Conservation (phyloP, 1,139 yeast species). For the Hyphopichia fennica region DNA sequence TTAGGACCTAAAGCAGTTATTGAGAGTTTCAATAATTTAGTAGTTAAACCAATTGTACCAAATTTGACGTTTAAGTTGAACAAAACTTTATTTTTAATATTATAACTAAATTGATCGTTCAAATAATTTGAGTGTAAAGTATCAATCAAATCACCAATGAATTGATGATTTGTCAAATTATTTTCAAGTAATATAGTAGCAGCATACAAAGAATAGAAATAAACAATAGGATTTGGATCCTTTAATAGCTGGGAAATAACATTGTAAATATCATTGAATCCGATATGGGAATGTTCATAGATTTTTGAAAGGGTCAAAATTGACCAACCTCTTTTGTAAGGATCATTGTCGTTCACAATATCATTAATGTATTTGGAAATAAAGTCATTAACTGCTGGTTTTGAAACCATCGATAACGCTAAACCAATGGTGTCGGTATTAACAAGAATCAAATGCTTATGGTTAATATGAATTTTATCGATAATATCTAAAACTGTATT, state of each 20-base stretch:
- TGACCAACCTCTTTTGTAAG: slow-evolving; percentile 65
- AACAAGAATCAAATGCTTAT: slow-evolving; percentile 41
- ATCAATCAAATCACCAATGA: slow-evolving; percentile 47
- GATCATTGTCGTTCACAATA: slow-evolving; percentile 52
- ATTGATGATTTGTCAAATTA: slow-evolving; percentile 51
- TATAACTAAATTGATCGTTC: slow-evolving; percentile 48
- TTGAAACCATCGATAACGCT: slow-evolving; percentile 43
- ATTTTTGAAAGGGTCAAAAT: slow-evolving; percentile 62
- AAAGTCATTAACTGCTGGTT: slow-evolving; percentile 41
- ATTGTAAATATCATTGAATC: slow-evolving; percentile 48
- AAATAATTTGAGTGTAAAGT: slow-evolving; percentile 50
- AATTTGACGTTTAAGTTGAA: slow-evolving; percentile 31
- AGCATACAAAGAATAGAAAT: slow-evolving; percentile 68
- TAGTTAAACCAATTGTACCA: slow-evolving; percentile 22
- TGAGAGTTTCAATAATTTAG: slow-evolving; percentile 29
- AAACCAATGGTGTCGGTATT: slow-evolving; percentile 73
- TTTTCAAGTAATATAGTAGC: slow-evolving; percentile 54
- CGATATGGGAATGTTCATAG: slow-evolving; percentile 39
- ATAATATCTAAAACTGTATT: slow-evolving; percentile 58
- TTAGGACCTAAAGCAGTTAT: slow-evolving; percentile 44
- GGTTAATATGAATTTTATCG: slow-evolving; percentile 43
- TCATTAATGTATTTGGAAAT: slow-evolving; percentile 57
- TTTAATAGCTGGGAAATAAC: slow-evolving; percentile 60
- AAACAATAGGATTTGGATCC: slow-evolving; percentile 87
- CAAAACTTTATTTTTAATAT: slow-evolving; percentile 21